Percentiles rank a stretch among this genome's conserved stretches.
phyloP scores from a whole-genome alignment of 495 filamentous ascomycete genomes.

The Apiosordaria backusii region DNA sequence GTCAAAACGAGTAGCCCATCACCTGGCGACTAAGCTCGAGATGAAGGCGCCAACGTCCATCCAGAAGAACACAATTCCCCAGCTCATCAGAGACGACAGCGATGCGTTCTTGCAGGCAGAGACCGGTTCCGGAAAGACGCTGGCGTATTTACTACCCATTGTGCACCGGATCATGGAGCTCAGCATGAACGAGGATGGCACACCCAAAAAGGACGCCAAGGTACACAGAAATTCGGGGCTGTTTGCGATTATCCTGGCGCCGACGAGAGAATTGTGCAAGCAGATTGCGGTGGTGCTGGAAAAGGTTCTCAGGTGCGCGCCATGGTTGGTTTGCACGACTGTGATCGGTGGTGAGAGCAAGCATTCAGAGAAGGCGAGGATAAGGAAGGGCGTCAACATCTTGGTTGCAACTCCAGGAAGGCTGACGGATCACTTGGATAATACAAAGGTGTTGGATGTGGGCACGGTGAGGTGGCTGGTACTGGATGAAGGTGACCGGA shows the following conservation, averaged over 20 bases:
- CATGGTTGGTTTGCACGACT: conserved; percentile 86
- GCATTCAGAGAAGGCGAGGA: conserved; percentile 88
- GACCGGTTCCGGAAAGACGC: conserved; percentile 94
- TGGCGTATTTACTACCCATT: conserved; percentile 89
- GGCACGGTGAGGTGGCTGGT: conserved; percentile 90
- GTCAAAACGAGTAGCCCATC: conserved; percentile 70
- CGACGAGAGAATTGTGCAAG: conserved; percentile 88
- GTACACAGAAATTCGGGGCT: conserved; percentile 81
- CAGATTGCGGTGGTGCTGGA: conserved; percentile 86
- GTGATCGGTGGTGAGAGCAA: conserved; percentile 97
- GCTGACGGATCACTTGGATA: conserved; percentile 83
- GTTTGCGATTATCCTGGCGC: conserved; percentile 87
- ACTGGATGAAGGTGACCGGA: conserved; percentile 88
- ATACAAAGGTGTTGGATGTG: conserved; percentile 83
- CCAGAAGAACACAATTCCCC: conserved; percentile 77
- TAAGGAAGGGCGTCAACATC: conserved; percentile 92
- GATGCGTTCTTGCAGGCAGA: conserved; percentile 97
- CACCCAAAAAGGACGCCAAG: conserved; percentile 40
- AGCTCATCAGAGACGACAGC: conserved; percentile 69
- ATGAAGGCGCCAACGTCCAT: conserved; percentile 92
- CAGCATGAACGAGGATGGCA: conserved; percentile 51
- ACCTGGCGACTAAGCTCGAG: conserved; percentile 79
- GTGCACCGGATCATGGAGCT: conserved; percentile 81
- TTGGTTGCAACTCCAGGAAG: conserved; percentile 91
- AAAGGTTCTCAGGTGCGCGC: conserved; percentile 72